Evolutionary conservation across 768 basidiomycete species (phyloP).

Genomic region (Lactifluus echinatus): DNA sequence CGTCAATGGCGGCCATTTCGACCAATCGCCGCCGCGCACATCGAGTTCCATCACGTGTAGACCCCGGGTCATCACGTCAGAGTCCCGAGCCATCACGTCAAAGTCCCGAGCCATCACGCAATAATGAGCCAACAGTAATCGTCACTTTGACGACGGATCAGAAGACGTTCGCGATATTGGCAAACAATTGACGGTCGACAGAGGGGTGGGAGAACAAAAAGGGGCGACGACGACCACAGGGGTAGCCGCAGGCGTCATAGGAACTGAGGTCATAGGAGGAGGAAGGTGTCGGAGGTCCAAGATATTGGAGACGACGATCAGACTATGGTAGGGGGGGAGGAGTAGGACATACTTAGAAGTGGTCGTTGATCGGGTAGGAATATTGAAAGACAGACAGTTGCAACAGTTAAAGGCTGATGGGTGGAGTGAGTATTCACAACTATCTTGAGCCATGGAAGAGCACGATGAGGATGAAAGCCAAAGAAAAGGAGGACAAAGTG

Average conservation of each 20-base stretch:
- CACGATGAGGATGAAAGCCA: background rate
- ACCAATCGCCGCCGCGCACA: background rate
- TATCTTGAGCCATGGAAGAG: background rate
- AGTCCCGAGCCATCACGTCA: conserved; percentile 15
- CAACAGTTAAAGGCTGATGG: background rate
- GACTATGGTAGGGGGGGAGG: background rate
- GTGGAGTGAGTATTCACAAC: background rate
- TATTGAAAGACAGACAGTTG: background rate
- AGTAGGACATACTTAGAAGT: background rate
- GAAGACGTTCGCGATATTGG: background rate
- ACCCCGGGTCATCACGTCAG: conserved; percentile 13
- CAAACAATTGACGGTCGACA: background rate
- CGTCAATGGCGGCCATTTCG: background rate
- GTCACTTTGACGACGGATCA: background rate
- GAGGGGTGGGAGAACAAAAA: background rate
- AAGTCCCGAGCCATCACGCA: conserved; percentile 20
- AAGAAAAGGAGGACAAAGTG: background rate
- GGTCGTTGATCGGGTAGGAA: background rate
- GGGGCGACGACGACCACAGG: background rate
- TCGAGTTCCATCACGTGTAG: conserved; percentile 9
- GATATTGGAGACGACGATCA: background rate
- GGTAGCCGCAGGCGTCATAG: background rate
- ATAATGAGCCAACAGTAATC: background rate
- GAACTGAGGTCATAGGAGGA: background rate
- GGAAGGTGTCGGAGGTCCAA: background rate